A percentile compares a stretch with the other conserved stretches of the same genome.
Evolutionary conservation across 2,329 filamentous ascomycete genomes (phyloP).

Genomic region (Ophiostoma angusticollis): DNA sequence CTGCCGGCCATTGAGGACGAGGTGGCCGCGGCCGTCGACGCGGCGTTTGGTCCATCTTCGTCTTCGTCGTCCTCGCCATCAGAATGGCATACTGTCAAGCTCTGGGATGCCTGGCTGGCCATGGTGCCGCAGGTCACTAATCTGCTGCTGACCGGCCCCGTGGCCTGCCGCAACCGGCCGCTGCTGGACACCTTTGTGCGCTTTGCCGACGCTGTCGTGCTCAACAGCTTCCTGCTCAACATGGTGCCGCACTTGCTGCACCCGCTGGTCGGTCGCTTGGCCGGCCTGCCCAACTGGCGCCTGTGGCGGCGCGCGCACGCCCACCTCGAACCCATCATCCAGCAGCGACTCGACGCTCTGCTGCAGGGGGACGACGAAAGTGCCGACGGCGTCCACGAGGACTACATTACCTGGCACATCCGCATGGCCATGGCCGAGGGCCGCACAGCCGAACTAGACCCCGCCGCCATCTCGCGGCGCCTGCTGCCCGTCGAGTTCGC

Average conservation of each 20-base stretch:
- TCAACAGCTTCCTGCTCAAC: slow-evolving; percentile 31
- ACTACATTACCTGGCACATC: slow-evolving; percentile 46
- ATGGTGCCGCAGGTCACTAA: slow-evolving; percentile 32
- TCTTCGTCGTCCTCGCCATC: no score
- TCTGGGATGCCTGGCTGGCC: slow-evolving; percentile 32
- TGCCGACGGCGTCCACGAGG: slow-evolving; percentile 36
- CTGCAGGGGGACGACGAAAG: slow-evolving; percentile 27
- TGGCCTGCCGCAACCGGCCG: slow-evolving; percentile 27
- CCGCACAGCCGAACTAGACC: slow-evolving; percentile 29
- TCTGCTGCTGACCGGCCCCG: slow-evolving; percentile 27
- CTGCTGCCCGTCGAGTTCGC: slow-evolving; percentile 45
- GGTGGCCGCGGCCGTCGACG: slow-evolving; percentile 24
- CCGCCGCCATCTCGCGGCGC: slow-evolving; percentile 34
- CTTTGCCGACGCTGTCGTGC: slow-evolving; percentile 37
- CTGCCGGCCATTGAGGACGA: slow-evolving; percentile 30
- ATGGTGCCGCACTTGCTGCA: slow-evolving; percentile 35
- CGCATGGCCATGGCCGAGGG: slow-evolving; percentile 34
- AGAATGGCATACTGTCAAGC: slow-evolving; percentile 26
- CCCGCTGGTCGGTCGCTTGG: slow-evolving; percentile 33
- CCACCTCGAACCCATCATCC: slow-evolving; percentile 34
- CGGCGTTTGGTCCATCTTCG: slow-evolving; percentile 23
- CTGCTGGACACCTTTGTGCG: slow-evolving; percentile 34
- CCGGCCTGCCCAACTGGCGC: slow-evolving; percentile 32
- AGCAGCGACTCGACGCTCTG: slow-evolving; percentile 34
- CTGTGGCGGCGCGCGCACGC: slow-evolving; percentile 32